Evolutionary conservation across 2,329 filamentous ascomycete genomes (phyloP), one percentile per base, ranked within the genome.

Genomic region (Fusarium brevicatenulatum): DNA sequence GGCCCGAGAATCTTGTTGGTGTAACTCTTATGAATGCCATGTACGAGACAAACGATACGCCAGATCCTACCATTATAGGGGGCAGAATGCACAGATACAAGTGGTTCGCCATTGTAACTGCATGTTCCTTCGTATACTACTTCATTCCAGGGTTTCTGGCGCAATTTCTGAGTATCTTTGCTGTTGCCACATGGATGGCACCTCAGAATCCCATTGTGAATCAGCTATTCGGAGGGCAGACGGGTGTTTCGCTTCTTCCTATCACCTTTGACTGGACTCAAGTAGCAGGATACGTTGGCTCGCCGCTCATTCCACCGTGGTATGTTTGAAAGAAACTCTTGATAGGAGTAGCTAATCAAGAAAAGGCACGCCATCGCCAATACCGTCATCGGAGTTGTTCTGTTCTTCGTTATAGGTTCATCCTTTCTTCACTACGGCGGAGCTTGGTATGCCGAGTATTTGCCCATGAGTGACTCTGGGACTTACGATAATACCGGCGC

Each of bases 181-280:
- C 91, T 12, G 92, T 93, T 77, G 85, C 89, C 16, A 93, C 92
- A 1, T 94, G 92, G 91, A 87, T 93, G 63, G 89, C 88, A 4
- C 92, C 92, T 1, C 85, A 93, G 55, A 93, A 89, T 66, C 84
- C 89, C 0, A 82, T 93, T 15, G 81, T 94, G 43, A 95, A 94
- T 72, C 92, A 94, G 78, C 77, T 94, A 3, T 94, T 94, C 73
- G 92, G 92, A 4, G 91, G 91, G 3, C 86, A 85, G 54, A 91
- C 90, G 0, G 92, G 92, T 0, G 71, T 94, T 7, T 92, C 90
- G 0, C 77, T 94, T 34, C 82, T 94, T 11, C 92, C 92, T 3
- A 89, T 94, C 37, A 93, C 91, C 0, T 93, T 94, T 77, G 92
- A 94, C 83, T 94, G 92, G 91, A 91, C 91, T 9, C 91, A 93